phyloP scores from a whole-genome alignment of 148 eudicot genomes.

The Heliosperma pusillum region DNA sequence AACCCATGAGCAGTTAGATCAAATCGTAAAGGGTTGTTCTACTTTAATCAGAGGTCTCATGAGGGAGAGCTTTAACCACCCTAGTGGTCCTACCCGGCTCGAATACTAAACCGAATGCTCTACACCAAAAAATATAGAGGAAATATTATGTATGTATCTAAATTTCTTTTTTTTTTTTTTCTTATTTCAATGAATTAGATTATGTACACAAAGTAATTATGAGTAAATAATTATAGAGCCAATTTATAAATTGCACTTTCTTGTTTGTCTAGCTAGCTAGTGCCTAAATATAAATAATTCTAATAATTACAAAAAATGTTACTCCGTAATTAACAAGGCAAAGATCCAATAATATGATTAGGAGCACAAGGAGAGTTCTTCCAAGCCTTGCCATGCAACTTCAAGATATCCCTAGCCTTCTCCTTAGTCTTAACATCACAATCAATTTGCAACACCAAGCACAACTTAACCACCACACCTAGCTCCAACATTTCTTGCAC shows the following conservation, averaged over 20 bases:
- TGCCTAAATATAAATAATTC: neutral
- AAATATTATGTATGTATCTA: no score
- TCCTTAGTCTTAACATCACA: constrained; percentile 59
- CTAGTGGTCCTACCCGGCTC: no score
- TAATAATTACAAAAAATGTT: neutral
- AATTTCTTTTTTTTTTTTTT: neutral
- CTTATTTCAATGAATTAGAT: neutral
- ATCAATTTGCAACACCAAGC: constrained; percentile 64
- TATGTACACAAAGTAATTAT: constrained; percentile 4
- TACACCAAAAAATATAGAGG: no score
- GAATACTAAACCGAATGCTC: no score
- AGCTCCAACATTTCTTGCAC: constrained; percentile 59
- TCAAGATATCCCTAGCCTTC: constrained; percentile 56
- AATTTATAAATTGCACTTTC: neutral
- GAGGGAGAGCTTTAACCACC: no score
- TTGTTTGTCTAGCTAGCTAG: neutral
- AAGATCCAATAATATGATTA: constrained; percentile 24
- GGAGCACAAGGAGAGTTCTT: constrained; percentile 50
- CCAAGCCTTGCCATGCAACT: constrained; percentile 56
- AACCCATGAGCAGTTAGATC: no score
- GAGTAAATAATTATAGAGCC: neutral
- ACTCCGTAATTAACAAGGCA: constrained; percentile 4
- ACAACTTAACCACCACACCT: constrained; percentile 66
- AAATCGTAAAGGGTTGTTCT: no score
- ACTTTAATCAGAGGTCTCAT: no score